A percentile compares a stretch with the other conserved stretches of the same genome.
These are phyloP conservation scores for Quercus rubra DNA, from an alignment of 306 rosid species.

Conservation along the genomic window DNA sequence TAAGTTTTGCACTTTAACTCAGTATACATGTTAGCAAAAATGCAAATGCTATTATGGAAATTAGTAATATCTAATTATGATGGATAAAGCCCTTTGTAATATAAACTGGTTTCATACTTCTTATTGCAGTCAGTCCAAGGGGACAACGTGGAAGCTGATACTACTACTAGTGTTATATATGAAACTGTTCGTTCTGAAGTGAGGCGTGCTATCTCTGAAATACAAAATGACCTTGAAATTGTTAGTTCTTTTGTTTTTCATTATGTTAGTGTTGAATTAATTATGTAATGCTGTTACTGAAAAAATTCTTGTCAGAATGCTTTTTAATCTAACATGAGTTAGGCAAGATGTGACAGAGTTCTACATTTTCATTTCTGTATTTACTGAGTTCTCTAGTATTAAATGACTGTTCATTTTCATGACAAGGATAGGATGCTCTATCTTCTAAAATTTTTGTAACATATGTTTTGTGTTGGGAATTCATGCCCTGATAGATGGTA, in stretches of 20 bases:
- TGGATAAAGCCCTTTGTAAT: not conserved
- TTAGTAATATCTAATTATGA: conserved; percentile 2
- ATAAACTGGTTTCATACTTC: conserved; percentile 1
- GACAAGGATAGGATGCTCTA: not conserved
- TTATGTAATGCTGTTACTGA: not conserved
- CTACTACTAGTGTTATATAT: conserved; percentile 49
- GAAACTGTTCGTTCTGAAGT: conserved; percentile 90
- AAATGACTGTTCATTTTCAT: not conserved
- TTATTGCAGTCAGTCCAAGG: conserved; percentile 48
- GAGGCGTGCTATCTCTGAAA: conserved; percentile 79
- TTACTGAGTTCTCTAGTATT: not conserved
- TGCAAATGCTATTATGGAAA: conserved; percentile 9
- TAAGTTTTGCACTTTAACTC: not conserved
- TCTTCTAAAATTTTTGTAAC: not conserved
- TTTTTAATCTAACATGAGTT: not conserved
- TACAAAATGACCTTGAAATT: conserved; percentile 74
- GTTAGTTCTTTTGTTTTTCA: conserved; percentile 42
- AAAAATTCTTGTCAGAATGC: not conserved
- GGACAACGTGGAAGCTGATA: conserved; percentile 35
- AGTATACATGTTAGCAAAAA: not conserved
- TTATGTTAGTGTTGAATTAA: not conserved
- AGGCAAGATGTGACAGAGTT: not conserved
- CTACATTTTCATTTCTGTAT: not conserved
- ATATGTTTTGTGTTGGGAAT: not conserved
- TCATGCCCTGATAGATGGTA: not conserved